These are phyloP conservation scores for Endothia cerciana DNA, from an alignment of 2,329 filamentous ascomycete species.

Conservation along the genomic window DNA sequence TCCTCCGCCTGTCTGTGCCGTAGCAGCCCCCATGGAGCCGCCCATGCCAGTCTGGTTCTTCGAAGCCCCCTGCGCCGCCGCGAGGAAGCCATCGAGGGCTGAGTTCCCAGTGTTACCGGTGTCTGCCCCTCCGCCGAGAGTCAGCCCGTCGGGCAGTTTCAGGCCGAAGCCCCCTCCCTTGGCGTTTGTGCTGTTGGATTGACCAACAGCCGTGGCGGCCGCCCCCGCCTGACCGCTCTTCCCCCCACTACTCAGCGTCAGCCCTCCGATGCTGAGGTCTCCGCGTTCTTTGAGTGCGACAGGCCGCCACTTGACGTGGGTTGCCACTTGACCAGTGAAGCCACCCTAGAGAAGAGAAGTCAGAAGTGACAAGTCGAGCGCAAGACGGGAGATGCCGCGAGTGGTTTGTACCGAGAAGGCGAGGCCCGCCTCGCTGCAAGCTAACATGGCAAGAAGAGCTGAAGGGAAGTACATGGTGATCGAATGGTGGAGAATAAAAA, in stretches of 20 bases:
- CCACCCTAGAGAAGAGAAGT: slow-evolving; percentile 21
- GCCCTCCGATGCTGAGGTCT: slow-evolving; percentile 20
- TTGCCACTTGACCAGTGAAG: slow-evolving; percentile 18
- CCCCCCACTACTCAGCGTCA: slow-evolving; percentile 23
- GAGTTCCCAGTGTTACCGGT: slow-evolving; percentile 8
- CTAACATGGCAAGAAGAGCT: slow-evolving; percentile 19
- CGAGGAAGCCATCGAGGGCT: slow-evolving; percentile 16
- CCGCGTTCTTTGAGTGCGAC: slow-evolving; percentile 16
- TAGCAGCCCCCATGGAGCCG: neutral
- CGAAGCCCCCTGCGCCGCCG: slow-evolving; percentile 18
- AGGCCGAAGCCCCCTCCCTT: slow-evolving; percentile 9
- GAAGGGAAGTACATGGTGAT: slow-evolving; percentile 18
- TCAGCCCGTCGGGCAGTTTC: slow-evolving; percentile 14
- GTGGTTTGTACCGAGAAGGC: slow-evolving; percentile 23
- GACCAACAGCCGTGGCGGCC: slow-evolving; percentile 12
- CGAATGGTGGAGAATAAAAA: neutral
- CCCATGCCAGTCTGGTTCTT: slow-evolving; percentile 20
- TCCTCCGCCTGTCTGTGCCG: slow-evolving; percentile 25
- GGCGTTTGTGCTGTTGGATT: neutral
- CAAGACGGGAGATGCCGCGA: too few species aligned
- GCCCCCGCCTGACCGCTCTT: slow-evolving; percentile 4
- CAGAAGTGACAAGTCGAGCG: neutral
- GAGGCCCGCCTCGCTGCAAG: slow-evolving; percentile 24
- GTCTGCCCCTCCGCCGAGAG: slow-evolving; percentile 13
- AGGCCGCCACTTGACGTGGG: slow-evolving; percentile 5